Conservation (phyloP, 2,329 filamentous ascomycete species). For the Penicillium brasilianum region DNA sequence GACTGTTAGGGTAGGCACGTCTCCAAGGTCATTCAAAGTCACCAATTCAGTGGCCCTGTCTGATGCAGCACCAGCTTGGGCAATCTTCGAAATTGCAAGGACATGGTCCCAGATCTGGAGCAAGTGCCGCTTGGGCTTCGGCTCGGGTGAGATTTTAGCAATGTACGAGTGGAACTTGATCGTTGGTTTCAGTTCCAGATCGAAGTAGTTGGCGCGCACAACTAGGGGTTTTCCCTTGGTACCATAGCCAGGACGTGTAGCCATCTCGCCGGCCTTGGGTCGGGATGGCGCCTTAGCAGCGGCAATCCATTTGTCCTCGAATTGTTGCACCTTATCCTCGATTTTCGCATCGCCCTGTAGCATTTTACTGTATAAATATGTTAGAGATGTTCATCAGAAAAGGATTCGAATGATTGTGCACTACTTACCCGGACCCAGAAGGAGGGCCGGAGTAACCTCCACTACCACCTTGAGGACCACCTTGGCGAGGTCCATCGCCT, state of each 20-base stretch:
- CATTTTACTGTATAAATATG: constrained; percentile 12
- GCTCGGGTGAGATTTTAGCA: constrained; percentile 10
- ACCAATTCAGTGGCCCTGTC: constrained; percentile 24
- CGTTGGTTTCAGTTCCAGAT: constrained; percentile 12
- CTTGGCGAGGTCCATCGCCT: constrained; percentile 8
- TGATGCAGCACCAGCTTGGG: constrained; percentile 8
- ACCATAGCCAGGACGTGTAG: constrained; percentile 27
- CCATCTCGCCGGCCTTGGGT: background rate
- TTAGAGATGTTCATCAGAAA: constrained; percentile 6
- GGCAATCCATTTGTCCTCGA: constrained; percentile 16
- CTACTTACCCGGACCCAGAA: constrained; percentile 9
- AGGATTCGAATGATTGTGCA: background rate
- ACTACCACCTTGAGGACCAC: constrained; percentile 8
- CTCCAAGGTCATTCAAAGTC: background rate
- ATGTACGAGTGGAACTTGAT: constrained; percentile 16
- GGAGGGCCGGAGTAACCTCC: background rate
- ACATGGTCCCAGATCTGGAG: constrained; percentile 14
- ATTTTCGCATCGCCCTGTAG: background rate
- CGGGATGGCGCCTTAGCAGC: background rate
- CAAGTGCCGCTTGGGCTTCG: constrained; percentile 9
- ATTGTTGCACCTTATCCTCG: background rate
- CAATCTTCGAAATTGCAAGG: background rate
- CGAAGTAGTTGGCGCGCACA: constrained; percentile 27
- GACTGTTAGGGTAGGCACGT: background rate
- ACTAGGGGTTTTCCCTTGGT: constrained; percentile 7